Percentiles rank a stretch among this genome's conserved stretches.
Evolutionary conservation across 2,329 filamentous ascomycete genomes (phyloP).

Genomic region (Exophiala spinifera): DNA sequence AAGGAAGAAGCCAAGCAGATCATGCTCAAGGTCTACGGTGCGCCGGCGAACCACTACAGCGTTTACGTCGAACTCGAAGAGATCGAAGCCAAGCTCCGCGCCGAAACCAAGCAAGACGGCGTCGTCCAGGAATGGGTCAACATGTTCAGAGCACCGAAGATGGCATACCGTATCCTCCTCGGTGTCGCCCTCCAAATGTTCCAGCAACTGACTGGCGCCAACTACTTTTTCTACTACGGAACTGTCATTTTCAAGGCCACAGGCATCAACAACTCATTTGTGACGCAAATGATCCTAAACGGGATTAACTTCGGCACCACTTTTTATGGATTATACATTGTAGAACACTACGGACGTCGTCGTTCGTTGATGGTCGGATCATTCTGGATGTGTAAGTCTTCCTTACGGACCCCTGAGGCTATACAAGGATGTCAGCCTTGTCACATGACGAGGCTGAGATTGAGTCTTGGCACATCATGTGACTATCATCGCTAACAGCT

Average conservation of each 20-base stretch:
- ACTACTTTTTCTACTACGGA: constrained; percentile 53
- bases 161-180: constrained; percentile 46
- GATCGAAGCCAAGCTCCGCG: constrained; percentile 54
- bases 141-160: constrained; percentile 47
- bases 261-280: constrained; percentile 71
- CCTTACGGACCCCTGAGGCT: too few species aligned
- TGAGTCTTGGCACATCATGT: too few species aligned
- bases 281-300: constrained; percentile 80
- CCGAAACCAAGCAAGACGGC: constrained; percentile 51
- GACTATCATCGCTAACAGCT: too few species aligned
- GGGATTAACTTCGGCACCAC: constrained; percentile 84
- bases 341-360: constrained; percentile 79
- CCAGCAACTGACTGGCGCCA: constrained; percentile 49
- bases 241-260: constrained; percentile 64
- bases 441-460: too few species aligned
- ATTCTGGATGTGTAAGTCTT: constrained; percentile 60
- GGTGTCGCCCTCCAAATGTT: constrained; percentile 47
- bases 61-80: constrained; percentile 56
- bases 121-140: constrained; percentile 42
- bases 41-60: constrained; percentile 54
- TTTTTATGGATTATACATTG: constrained; percentile 79
- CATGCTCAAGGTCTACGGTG: constrained; percentile 55
- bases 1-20: constrained; percentile 50
- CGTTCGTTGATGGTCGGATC: constrained; percentile 75
- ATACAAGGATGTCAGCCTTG: too few species aligned